Evolutionary conservation across 768 basidiomycete species (phyloP), one percentile per base, ranked within the genome.

Genomic region (Auricularia sp.): DNA sequence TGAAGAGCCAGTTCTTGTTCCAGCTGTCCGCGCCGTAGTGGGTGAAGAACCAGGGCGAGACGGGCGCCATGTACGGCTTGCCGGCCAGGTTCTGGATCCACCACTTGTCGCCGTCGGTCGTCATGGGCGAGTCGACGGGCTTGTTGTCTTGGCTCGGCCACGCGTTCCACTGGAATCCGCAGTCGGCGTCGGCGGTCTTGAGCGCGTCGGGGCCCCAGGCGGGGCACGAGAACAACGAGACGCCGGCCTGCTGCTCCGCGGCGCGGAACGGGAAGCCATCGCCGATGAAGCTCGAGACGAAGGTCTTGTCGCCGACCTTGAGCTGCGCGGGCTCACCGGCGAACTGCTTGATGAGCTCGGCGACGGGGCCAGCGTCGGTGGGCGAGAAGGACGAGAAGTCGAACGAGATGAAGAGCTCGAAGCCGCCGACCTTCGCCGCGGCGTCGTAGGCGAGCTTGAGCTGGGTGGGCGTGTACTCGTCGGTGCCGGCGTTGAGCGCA

Each of bases 21-120:
- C 82, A 90, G 1, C 82, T 79, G 63, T 89, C 73, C 11, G 78
- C 73, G 34, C 84, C 80, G 71, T 89, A 91, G 71, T 92, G 89
- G 74, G 89, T 88, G 73, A 88, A 91, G 77, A 92, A 92, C 83
- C 86, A 85, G 14, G 89, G 87, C 11, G 88, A 85, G 35, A 85
- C 84, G 14, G 87, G 77, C 5, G 78, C 79, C 73, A 82, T 79
- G 69, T 83, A 82, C 3, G 75, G 68, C 65, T 71, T 69, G 54
- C 66, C 69, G 62, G 67, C 42, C 61, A 63, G 68, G 64, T 69
- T 69, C 63, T 67, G 67, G 54, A 67, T 64, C 54, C 67, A 69
- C 24, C 61, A 56, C 44, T 67, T 62, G 21, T 58, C 42, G 14
- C 63, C 64, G 66, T 71, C 63, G 37, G 45, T 39, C 62, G 71